Evolutionary conservation across 352 stramenopile genomes (phyloP), one percentile per base, ranked within the genome.

Genomic region (Peronospora destructor): DNA sequence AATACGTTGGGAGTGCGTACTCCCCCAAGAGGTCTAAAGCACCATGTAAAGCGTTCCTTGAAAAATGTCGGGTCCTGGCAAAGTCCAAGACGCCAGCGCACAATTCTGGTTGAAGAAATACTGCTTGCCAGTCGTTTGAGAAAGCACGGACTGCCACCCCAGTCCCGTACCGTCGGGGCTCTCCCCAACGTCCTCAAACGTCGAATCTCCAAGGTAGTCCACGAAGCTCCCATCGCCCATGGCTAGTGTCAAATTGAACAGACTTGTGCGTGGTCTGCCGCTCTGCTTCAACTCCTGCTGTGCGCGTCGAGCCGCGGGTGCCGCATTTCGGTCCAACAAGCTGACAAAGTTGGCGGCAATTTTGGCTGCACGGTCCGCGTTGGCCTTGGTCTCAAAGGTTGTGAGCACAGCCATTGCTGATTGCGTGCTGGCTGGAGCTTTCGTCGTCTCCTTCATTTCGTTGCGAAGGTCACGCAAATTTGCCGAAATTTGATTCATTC

Each of bases 31-130:
- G 43, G 35, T 48, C 50, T 83, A 90, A 36, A 91, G 63, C 52
- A 91, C 76, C 65, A 85, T 86, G 53, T 91, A 91, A 53, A 71
- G 63, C 52, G 64, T 73, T 51, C 63, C 71, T 30, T 47, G 62
- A 53, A 68, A 73, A 39, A 73, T 70, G 57, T 87, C 73, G 2
- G 76, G 64, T 29, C 66, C 64, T 11, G 80, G 80, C 41, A 87
- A 47, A 14, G 80, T 91, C 80, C 80, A 91, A 17, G 76, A 87
- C 50, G 80, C 84, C 56, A 81, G 66, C 37, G 75, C 75, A 47
- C 72, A 85, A 32, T 68, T 75, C 44, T 81, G 71, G 67, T 91
- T 88, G 71, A 85, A 91, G 55, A 77, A 91, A 63, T 91, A 91
- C 60, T 85, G 50, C 53, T 87, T 91, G 53, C 75, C 77, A 6